A percentile compares a stretch with the other conserved stretches of the same genome.
Evolutionary conservation across 176 grass and related monocot species (phyloP).

Genomic region (Zoysia pacifica): DNA sequence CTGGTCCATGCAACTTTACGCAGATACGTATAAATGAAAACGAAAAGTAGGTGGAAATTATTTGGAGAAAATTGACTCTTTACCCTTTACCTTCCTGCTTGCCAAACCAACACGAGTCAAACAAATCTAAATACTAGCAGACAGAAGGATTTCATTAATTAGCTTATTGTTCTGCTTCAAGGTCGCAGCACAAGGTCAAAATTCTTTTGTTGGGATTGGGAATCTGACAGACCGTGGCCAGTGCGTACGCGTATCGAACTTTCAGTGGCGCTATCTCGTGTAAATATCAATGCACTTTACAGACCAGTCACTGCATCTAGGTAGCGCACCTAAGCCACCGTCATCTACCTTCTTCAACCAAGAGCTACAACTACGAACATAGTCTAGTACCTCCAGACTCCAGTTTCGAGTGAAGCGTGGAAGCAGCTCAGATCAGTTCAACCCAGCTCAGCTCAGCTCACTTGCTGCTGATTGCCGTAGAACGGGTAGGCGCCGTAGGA

Average conservation of each 20-base stretch:
- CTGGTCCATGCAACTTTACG: no score
- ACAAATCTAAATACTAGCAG: neutral
- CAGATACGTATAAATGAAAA: no score
- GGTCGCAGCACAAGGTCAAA: conserved; percentile 49
- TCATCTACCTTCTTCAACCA: conserved; percentile 47
- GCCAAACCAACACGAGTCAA: neutral
- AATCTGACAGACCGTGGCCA: conserved; percentile 41
- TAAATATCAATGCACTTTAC: conserved; percentile 58
- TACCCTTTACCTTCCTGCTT: neutral
- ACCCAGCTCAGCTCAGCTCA: conserved; percentile 72
- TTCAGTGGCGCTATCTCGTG: conserved; percentile 41
- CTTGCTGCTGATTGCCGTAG: conserved; percentile 86
- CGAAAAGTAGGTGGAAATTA: no score
- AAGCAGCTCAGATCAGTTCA: neutral
- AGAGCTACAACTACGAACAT: conserved; percentile 45
- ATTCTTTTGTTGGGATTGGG: conserved; percentile 18
- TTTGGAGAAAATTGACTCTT: no score
- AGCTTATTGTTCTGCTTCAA: conserved; percentile 60
- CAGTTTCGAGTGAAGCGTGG: neutral
- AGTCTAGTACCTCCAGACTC: conserved; percentile 41
- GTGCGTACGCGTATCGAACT: conserved; percentile 31
- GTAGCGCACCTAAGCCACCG: conserved; percentile 65
- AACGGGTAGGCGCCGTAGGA: conserved; percentile 80
- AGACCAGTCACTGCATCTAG: conserved; percentile 54
- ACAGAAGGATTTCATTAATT: conserved; percentile 44